Evolutionary conservation across 495 filamentous ascomycete genomes (phyloP), one percentile per base, ranked within the genome.

Genomic region (Physcia stellaris): DNA sequence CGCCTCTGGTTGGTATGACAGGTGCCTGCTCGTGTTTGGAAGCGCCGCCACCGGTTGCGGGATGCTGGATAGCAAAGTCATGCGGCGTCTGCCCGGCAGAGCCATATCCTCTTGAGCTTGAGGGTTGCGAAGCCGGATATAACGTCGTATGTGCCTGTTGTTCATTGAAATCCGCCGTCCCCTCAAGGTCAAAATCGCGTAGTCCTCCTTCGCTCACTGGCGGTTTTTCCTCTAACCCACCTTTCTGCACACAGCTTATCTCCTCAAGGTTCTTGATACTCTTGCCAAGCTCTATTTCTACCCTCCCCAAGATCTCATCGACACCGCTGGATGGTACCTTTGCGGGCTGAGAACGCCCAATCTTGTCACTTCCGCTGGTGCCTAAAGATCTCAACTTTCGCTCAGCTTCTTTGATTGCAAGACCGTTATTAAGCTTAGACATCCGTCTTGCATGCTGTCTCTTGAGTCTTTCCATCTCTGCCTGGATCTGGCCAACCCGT

Each of bases 381-480:
- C 15, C 4, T 24, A 37, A 39, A 16, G 26, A 39, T 41, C 37
- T 42, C 18, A 81, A 54, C n/a, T 68, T 65, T 33, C 62, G 62
- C 47, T 88, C 84, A 1, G 79, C 73, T 21, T 70, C 62, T 47
- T 71, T 79, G 26, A 83, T 60, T 10, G 74, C 43, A 2, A 71
- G 70, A 24, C 73, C 77, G 21, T 71, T 72, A 50, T 75, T 73
- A 45, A 94, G 72, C 49, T 79, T 83, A 9, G 75, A 68, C 62
- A 94, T 71, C 19, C 73, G 67, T 45, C 67, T 77, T 1, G 73
- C 73, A 55, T 98, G 87, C 19, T 81, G 70, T 10, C 65, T 67
- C 61, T 81, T 87, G 66, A 98, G 67, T 37, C 75, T 69, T 46
- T 86, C 77, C 31, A 95, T 83, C 55, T 94, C 86, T 4, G 73